Percentiles rank a stretch among this genome's conserved stretches.
Conservation (phyloP, 306 rosid species). For the Betula pendula region DNA sequence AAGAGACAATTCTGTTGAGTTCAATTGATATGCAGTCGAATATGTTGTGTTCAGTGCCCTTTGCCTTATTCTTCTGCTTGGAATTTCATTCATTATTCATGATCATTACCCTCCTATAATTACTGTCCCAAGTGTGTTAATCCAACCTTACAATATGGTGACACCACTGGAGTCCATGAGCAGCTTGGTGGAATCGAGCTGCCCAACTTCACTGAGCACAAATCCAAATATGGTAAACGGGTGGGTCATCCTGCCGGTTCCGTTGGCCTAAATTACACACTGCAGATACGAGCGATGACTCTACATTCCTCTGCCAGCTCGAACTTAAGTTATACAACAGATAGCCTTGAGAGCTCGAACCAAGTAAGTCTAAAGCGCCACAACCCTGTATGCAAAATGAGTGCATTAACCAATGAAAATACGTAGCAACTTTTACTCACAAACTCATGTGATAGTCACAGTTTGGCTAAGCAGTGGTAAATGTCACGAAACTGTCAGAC, state of each 20-base stretch:
- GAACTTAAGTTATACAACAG: constrained; percentile 30
- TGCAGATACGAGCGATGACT: constrained; percentile 22
- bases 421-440: too few relatives aligned
- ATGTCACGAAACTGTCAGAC: too few relatives aligned
- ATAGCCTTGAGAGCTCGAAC: constrained; percentile 32
- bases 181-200: constrained; percentile 20
- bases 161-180: constrained; percentile 26
- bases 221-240: constrained; percentile 16
- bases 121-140: constrained; percentile 19
- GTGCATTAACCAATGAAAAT: too few relatives aligned
- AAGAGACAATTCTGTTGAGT: too few relatives aligned
- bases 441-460: too few relatives aligned
- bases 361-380: constrained; percentile 32
- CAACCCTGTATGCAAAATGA: not conserved
- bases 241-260: constrained; percentile 30
- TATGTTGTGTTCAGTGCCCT: too few relatives aligned
- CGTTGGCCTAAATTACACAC: constrained; percentile 34
- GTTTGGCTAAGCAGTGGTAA: too few relatives aligned
- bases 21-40: too few relatives aligned
- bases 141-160: constrained; percentile 31
- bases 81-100: too few relatives aligned
- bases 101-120: not conserved
- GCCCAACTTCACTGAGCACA: constrained; percentile 30
- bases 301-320: not conserved
- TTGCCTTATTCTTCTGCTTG: too few relatives aligned